Conservation (phyloP, 2,329 filamentous ascomycete genomes). For the Aureobasidium sp. region DNA sequence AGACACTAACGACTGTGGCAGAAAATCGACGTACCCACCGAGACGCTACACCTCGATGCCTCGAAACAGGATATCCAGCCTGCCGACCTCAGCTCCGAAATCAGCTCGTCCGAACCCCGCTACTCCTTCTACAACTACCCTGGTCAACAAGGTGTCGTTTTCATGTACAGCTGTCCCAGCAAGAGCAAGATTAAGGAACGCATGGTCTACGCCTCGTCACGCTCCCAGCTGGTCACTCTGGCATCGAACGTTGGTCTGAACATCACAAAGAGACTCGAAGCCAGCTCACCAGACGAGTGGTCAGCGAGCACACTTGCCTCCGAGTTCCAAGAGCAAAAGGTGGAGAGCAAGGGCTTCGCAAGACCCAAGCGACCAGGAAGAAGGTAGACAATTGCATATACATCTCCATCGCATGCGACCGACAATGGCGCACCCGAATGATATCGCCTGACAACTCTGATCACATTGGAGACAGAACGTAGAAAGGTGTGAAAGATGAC, state of each 20-base stretch:
- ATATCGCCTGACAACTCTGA: not conserved
- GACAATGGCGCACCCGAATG: not conserved
- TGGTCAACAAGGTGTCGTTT: slow-evolving; percentile 54
- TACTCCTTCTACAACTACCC: slow-evolving; percentile 69
- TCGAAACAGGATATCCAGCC: slow-evolving; percentile 46
- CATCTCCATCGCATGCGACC: not conserved
- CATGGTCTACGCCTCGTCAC: slow-evolving; percentile 69
- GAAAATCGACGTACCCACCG: slow-evolving; percentile 64
- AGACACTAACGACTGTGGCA: slow-evolving; percentile 23
- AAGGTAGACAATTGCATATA: slow-evolving; percentile 23
- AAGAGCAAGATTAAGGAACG: slow-evolving; percentile 68
- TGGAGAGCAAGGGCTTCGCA: slow-evolving; percentile 60
- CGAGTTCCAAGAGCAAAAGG: slow-evolving; percentile 59
- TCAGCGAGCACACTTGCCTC: slow-evolving; percentile 55
- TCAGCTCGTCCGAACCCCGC: slow-evolving; percentile 61
- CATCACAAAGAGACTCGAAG: slow-evolving; percentile 61
- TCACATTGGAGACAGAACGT: not conserved
- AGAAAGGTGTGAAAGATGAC: not conserved
- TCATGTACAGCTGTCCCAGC: slow-evolving; percentile 74
- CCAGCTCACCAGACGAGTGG: slow-evolving; percentile 58
- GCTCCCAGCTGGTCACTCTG: slow-evolving; percentile 51
- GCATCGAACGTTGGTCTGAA: slow-evolving; percentile 57
- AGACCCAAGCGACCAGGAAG: slow-evolving; percentile 72
- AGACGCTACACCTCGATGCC: slow-evolving; percentile 59
- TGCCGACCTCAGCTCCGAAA: slow-evolving; percentile 47